Evolutionary conservation across 2,329 filamentous ascomycete species (phyloP).

Genomic region (Diplocarpon mali): DNA sequence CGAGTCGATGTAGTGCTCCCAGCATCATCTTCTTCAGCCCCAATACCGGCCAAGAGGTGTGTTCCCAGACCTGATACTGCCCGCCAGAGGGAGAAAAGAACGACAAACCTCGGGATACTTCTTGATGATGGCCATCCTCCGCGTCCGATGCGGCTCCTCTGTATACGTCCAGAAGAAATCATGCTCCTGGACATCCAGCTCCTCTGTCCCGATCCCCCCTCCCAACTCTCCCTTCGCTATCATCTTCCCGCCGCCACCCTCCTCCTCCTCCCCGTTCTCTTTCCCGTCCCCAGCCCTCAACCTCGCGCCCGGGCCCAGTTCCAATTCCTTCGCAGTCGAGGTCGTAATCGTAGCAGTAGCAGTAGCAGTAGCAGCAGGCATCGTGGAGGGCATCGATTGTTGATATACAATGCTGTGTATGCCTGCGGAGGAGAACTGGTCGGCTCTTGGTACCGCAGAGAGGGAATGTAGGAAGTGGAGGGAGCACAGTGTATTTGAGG

Average conservation of each 20-base stretch:
- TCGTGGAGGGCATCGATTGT: conserved; percentile 7
- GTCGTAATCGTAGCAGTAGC: conserved; percentile 17
- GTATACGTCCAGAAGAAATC: conserved; percentile 98
- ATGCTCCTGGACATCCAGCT: conserved; percentile 22
- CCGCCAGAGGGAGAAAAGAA: background rate
- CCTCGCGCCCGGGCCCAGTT: background rate
- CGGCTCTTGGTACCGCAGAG: conserved; percentile 1
- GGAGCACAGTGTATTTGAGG: background rate
- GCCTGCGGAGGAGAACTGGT: no score
- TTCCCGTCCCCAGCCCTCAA: background rate
- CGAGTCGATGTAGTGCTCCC: no score
- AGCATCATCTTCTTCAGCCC: no score
- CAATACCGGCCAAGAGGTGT: no score
- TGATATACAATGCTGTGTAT: background rate
- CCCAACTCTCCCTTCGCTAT: background rate
- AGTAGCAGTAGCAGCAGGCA: conserved; percentile 18
- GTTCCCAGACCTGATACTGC: no score
- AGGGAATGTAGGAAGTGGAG: background rate
- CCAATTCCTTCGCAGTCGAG: conserved; percentile 6
- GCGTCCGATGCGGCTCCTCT: conserved; percentile 88
- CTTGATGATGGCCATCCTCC: conserved; percentile 91
- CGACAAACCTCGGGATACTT: conserved; percentile 77
- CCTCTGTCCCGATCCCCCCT: background rate
- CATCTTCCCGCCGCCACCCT: background rate
- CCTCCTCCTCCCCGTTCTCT: background rate